Conservation (phyloP, 2,329 filamentous ascomycete species). For the Calonectria leucothoes region DNA sequence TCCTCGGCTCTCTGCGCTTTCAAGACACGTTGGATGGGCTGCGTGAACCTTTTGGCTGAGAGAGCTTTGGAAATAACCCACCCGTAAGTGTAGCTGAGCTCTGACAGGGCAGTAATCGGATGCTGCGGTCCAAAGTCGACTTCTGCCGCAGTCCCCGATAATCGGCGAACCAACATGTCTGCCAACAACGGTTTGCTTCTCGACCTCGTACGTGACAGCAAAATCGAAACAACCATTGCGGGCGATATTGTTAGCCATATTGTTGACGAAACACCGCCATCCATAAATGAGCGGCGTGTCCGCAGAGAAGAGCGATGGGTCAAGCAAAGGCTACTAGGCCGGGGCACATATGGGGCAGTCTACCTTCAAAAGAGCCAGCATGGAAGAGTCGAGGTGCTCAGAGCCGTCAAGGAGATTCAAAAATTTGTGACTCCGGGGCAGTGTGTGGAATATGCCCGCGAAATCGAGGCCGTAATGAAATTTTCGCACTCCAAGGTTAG, state of each 20-base stretch:
- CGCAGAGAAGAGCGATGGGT: constrained; percentile 7
- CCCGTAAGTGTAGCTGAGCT: too few relatives aligned
- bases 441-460: background rate
- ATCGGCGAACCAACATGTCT: background rate
- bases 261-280: background rate
- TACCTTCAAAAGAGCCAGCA: background rate
- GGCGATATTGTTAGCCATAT: background rate
- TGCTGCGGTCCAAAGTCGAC: background rate
- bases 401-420: constrained; percentile 10
- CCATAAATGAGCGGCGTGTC: background rate
- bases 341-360: background rate
- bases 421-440: background rate
- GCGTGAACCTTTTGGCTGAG: too few relatives aligned
- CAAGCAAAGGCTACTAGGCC: background rate
- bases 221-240: background rate
- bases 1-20: too few relatives aligned
- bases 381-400: background rate
- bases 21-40: background rate
- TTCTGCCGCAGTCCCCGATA: background rate
- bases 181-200: background rate
- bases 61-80: too few relatives aligned
- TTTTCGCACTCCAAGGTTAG: background rate
- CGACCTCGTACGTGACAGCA: background rate
- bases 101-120: too few relatives aligned
- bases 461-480: background rate